Percentiles rank a stretch among this genome's conserved stretches.
phyloP scores from a whole-genome alignment of 768 basidiomycete genomes.

The Pulveroboletus sp. region DNA sequence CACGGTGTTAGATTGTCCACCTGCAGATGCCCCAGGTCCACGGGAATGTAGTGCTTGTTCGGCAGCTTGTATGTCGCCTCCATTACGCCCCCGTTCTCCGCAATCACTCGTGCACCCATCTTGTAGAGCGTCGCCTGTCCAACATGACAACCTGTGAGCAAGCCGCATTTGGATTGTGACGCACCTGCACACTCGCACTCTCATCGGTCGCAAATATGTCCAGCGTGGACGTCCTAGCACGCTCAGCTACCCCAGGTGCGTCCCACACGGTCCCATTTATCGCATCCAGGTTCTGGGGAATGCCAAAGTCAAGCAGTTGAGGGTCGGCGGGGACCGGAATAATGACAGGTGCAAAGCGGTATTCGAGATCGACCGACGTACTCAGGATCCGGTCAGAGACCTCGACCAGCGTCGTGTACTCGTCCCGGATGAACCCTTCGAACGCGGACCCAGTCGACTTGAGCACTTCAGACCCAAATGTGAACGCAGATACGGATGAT shows the following conservation, averaged over 20 bases:
- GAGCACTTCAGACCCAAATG: slow-evolving; percentile 51
- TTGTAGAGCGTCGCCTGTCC: slow-evolving; percentile 85
- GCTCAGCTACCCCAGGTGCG: slow-evolving; percentile 44
- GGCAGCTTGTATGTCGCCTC: slow-evolving; percentile 73
- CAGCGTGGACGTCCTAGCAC: slow-evolving; percentile 62
- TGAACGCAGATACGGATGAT: neutral
- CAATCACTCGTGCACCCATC: slow-evolving; percentile 73
- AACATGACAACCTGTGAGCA: neutral
- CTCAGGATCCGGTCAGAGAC: slow-evolving; percentile 90
- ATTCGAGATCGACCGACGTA: slow-evolving; percentile 76
- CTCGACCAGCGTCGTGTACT: slow-evolving; percentile 81
- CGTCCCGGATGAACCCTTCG: slow-evolving; percentile 73
- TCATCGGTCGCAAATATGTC: slow-evolving; percentile 83
- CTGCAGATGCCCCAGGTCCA: slow-evolving; percentile 72
- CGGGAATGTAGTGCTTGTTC: slow-evolving; percentile 93
- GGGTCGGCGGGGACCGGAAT: slow-evolving; percentile 49
- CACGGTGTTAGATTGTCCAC: slow-evolving; percentile 69
- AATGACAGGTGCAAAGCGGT: slow-evolving; percentile 52
- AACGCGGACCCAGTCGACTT: slow-evolving; percentile 90
- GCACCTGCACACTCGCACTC: slow-evolving; percentile 87
- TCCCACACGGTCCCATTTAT: slow-evolving; percentile 58
- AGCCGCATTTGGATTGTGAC: slow-evolving; percentile 9
- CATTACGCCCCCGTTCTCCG: slow-evolving; percentile 56
- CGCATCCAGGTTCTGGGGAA: slow-evolving; percentile 33
- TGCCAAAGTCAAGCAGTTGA: slow-evolving; percentile 47